Conservation (phyloP, 495 filamentous ascomycete genomes). For the Penicillium cinerascens region DNA sequence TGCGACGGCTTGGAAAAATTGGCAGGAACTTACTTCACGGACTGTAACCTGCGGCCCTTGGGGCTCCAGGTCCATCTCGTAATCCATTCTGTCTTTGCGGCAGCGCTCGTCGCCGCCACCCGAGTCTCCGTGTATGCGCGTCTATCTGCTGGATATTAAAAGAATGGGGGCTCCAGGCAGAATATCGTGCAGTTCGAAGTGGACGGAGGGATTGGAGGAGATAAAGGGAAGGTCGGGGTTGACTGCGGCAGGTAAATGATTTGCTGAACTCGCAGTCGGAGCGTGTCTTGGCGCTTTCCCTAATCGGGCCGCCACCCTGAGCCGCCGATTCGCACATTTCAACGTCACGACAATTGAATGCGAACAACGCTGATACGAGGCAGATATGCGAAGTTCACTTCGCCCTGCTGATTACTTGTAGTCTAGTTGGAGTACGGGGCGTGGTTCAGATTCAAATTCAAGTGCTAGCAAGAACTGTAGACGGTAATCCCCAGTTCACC, state of each 20-base stretch:
- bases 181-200: background rate
- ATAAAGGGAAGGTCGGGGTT: conserved; percentile 8
- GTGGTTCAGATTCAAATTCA: conserved; percentile 13
- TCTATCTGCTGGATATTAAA: conserved; percentile 6
- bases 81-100: conserved; percentile 55
- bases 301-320: conserved; percentile 23
- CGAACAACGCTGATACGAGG: background rate
- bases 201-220: background rate
- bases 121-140: conserved; percentile 6
- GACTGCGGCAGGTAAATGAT: conserved; percentile 2
- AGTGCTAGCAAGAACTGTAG: conserved; percentile 3
- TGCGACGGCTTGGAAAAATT: background rate
- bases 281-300: conserved; percentile 33
- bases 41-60: conserved; percentile 67
- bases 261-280: conserved; percentile 20
- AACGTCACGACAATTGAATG: background rate
- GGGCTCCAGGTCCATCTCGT: conserved; percentile 66
- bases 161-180: background rate
- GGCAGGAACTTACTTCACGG: conserved; percentile 51
- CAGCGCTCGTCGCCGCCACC: conserved; percentile 27
- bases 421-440: background rate
- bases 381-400: background rate
- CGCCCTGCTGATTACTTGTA: background rate
- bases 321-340: background rate
- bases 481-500: background rate